Base-by-base conservation (phyloP, 768 basidiomycete species). In the Boletus rubropictus region DNA sequence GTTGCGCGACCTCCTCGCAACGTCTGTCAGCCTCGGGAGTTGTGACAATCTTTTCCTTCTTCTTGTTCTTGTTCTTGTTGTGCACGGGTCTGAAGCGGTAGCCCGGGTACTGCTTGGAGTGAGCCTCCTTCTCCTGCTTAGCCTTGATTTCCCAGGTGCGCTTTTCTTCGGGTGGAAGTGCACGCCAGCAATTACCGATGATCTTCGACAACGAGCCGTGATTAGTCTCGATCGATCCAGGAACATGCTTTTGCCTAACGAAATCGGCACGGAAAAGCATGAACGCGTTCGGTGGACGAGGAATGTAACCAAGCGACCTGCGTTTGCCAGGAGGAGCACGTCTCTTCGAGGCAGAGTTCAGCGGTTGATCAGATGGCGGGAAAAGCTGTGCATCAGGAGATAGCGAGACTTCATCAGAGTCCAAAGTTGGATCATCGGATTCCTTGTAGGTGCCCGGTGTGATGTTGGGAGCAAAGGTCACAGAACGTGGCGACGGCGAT, bases 141-240 rank as follows among this genome's bases (percentile, higher is more conserved):
- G 87, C 87, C 45, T 77, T 77, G 28, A 76, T 66, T 58, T 88
- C 84, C 87, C 87, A 89, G 15, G 79, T 70, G 4, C 74, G 74
- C 58, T 84, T 86, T 63, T 89, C 84, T 14, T 82, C 77, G 15
- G 80, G 73, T 0, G 85, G 82, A 3, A 89, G 76, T 0, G 80
- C 64, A 21, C 81, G 76, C 87, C 87, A 89, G 54, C 72, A 75
- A 46, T 74, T 75, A 7, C 73, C 72, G 22, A 77, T 73, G 49
- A 76, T 77, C 57, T 75, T 76, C 2, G 75, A 76, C 11, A 76
- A 64, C 1, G 73, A 73, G 8, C 69, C 71, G 48, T 76, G 75
- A 48, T 73, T 75, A 1, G 72, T 72, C 59, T 76, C 76, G 50
- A 77, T 75, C 9, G 73, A 70, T 0, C 75, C 75, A 8, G 75